Evolutionary conservation across 768 basidiomycete species (phyloP).

Genomic region (Tricholoma terreum): DNA sequence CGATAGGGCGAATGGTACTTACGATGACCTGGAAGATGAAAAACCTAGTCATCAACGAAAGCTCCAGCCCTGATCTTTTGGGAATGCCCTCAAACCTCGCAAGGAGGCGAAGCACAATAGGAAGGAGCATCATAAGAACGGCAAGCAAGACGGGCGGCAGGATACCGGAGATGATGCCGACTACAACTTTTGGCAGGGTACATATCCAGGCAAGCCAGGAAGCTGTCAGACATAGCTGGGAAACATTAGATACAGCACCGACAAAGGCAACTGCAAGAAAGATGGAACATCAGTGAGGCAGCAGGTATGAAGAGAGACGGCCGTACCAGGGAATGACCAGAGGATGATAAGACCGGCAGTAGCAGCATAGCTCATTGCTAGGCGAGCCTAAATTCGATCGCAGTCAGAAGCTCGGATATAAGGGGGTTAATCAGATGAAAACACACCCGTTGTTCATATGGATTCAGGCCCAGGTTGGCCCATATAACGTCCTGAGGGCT

Average conservation of each 20-base stretch:
- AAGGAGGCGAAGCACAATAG: conserved; percentile 74
- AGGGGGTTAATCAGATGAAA: not conserved
- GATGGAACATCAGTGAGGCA: not conserved
- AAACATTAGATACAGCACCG: conserved; percentile 81
- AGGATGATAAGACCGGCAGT: conserved; percentile 81
- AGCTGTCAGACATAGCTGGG: conserved; percentile 58
- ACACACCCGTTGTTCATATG: conserved; percentile 71
- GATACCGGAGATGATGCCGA: conserved; percentile 86
- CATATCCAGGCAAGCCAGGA: conserved; percentile 86
- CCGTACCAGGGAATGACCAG: conserved; percentile 81
- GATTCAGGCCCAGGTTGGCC: conserved; percentile 85
- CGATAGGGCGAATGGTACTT: conserved; percentile 30
- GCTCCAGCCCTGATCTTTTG: conserved; percentile 75
- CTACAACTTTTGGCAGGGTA: conserved; percentile 54
- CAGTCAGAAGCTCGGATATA: not conserved
- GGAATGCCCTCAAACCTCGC: conserved; percentile 90
- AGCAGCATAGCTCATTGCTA: conserved; percentile 63
- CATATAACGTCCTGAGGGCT: conserved; percentile 90
- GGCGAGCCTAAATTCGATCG: conserved; percentile 37
- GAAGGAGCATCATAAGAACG: conserved; percentile 86
- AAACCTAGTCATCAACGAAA: conserved; percentile 88
- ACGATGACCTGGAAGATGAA: conserved; percentile 92
- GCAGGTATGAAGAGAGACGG: not conserved
- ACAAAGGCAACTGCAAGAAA: conserved; percentile 70
- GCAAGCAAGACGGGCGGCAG: conserved; percentile 85